Conservation (phyloP, 2,329 filamentous ascomycete genomes). For the Colletotrichum sp. region DNA sequence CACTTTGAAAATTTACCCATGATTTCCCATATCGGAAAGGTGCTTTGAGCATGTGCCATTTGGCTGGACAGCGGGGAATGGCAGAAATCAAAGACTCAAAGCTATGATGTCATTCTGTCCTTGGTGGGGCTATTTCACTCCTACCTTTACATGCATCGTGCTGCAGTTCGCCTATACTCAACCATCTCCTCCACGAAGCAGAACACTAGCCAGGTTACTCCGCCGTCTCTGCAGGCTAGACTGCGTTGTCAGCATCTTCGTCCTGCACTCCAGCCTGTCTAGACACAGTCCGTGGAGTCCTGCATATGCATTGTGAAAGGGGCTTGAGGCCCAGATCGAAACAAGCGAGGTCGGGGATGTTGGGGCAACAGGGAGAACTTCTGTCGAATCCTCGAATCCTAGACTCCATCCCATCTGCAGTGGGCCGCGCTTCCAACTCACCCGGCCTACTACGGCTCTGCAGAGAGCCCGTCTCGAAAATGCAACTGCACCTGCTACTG, state of each 20-base stretch:
- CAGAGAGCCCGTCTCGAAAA: not conserved
- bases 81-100: not conserved
- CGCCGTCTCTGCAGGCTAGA: not conserved
- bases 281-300: slow-evolving; percentile 10
- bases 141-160: not conserved
- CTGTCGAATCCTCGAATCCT: not conserved
- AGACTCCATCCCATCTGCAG: not conserved
- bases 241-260: not conserved
- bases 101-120: slow-evolving; percentile 14
- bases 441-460: not conserved
- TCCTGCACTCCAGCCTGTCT: not conserved
- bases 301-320: slow-evolving; percentile 16
- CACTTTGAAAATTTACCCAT: not conserved
- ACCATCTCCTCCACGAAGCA: not conserved
- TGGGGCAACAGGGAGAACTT: not conserved
- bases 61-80: slow-evolving; percentile 4
- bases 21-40: not conserved
- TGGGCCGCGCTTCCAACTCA: not conserved
- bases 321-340: slow-evolving; percentile 15
- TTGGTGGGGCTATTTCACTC: not conserved
- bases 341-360: slow-evolving; percentile 6
- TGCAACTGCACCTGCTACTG: not conserved
- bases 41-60: not conserved
- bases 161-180: not conserved
- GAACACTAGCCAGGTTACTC: not conserved